phyloP scores from a whole-genome alignment of 768 basidiomycete species.

The Leccinum broughii region DNA sequence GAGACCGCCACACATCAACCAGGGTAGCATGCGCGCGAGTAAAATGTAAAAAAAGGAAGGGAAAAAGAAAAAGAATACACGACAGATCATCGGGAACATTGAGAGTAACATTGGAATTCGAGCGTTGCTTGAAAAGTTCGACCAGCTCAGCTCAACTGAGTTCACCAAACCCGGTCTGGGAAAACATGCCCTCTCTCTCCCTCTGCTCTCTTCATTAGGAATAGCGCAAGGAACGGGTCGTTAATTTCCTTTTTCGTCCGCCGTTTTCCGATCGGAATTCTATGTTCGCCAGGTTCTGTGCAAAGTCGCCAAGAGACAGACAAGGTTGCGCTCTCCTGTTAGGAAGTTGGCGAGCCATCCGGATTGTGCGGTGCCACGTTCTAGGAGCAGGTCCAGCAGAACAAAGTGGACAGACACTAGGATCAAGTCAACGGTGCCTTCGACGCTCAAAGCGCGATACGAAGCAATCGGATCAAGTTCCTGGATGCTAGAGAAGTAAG shows the following conservation, averaged over 20 bases:
- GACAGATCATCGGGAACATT: background rate
- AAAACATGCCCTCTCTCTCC: background rate
- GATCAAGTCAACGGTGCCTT: slow-evolving; percentile 13
- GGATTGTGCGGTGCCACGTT: background rate
- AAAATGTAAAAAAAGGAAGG: slow-evolving; percentile 7
- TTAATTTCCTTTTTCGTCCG: background rate
- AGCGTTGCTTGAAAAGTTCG: background rate
- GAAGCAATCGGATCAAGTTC: slow-evolving; percentile 20
- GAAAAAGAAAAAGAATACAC: background rate
- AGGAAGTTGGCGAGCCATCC: background rate
- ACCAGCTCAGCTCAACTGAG: slow-evolving; percentile 8
- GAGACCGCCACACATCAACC: background rate
- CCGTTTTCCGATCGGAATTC: background rate
- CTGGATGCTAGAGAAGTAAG: slow-evolving; percentile 1
- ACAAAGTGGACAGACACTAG: background rate
- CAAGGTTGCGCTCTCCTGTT: background rate
- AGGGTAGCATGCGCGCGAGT: slow-evolving; percentile 19
- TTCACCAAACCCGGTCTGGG: slow-evolving; percentile 1
- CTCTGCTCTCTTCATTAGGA: background rate
- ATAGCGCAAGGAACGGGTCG: background rate
- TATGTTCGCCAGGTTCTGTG: background rate
- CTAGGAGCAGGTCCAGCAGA: background rate
- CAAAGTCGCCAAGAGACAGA: background rate
- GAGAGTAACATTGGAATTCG: background rate
- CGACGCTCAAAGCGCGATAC: slow-evolving; percentile 11